A percentile compares a stretch with the other conserved stretches of the same genome.
Evolutionary conservation across 2,329 filamentous ascomycete genomes (phyloP).

Genomic region (Iodosphaeria phyllophila): DNA sequence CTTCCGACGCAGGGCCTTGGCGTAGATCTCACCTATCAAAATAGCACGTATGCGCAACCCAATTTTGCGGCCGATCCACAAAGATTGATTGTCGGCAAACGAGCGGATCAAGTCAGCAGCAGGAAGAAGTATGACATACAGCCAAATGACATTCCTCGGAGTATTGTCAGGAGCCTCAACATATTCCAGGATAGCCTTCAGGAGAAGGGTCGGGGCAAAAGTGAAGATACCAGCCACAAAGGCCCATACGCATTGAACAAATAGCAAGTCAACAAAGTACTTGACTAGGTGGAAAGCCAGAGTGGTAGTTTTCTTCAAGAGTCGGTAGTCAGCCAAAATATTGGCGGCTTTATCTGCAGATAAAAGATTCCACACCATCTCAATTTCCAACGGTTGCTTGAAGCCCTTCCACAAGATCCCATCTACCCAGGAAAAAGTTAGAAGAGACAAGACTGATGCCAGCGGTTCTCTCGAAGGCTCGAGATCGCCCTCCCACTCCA

Average conservation of each 20-base stretch:
- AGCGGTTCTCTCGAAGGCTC: conserved; percentile 74
- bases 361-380: conserved; percentile 80
- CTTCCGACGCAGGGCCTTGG: conserved; percentile 82
- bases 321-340: conserved; percentile 68
- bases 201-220: conserved; percentile 77
- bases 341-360: conserved; percentile 72
- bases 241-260: conserved; percentile 68
- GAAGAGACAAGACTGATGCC: conserved; percentile 74
- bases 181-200: conserved; percentile 84
- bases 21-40: conserved; percentile 93
- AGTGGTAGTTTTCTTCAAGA: conserved; percentile 62
- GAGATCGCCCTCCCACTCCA: conserved; percentile 80
- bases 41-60: conserved; percentile 87
- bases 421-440: conserved; percentile 84
- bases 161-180: conserved; percentile 65
- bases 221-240: conserved; percentile 64
- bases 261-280: conserved; percentile 62
- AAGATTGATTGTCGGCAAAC: conserved; percentile 63
- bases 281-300: conserved; percentile 65
- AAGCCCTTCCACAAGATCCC: conserved; percentile 78
- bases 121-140: conserved; percentile 83
- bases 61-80: conserved; percentile 88
- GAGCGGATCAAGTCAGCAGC: conserved; percentile 68
- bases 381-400: conserved; percentile 62
- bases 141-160: conserved; percentile 79